Conservation (phyloP, 805 yeast species). For the Wickerhamomyces ciferrii region DNA sequence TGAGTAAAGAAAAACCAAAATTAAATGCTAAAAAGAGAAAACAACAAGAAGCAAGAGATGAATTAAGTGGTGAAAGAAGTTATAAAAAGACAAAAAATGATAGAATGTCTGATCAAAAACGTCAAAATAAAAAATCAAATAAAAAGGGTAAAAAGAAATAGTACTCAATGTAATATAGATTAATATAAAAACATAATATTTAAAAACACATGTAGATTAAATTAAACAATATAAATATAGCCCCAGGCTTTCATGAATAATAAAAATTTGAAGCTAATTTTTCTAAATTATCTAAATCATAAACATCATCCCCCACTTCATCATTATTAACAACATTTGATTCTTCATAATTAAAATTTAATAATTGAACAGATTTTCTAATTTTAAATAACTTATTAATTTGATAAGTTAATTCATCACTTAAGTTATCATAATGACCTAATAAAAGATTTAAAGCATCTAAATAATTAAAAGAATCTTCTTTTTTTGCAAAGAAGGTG, state of each 20-base stretch:
- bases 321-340: too few species aligned
- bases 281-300: conserved; percentile 12
- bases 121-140: conserved; percentile 30
- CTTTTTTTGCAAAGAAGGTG: conserved; percentile 65
- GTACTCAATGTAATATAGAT: too few species aligned
- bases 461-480: conserved; percentile 66
- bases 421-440: conserved; percentile 28
- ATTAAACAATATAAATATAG: neutral
- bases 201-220: neutral
- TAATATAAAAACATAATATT: too few species aligned
- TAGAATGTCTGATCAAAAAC: conserved; percentile 48
- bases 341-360: conserved; percentile 27
- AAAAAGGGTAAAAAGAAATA: conserved; percentile 9
- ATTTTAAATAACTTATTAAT: conserved; percentile 37
- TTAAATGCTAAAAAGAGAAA: conserved; percentile 69
- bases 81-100: conserved; percentile 81
- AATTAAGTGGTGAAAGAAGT: conserved; percentile 38
- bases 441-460: conserved; percentile 64
- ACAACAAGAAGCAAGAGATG: conserved; percentile 59
- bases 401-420: conserved; percentile 39
- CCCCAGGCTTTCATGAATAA: conserved; percentile 14
- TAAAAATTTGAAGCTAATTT: conserved; percentile 13
- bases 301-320: conserved; percentile 4
- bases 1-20: conserved; percentile 48
- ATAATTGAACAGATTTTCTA: conserved; percentile 44